Evolutionary conservation across 2,329 filamentous ascomycete genomes (phyloP).

Genomic region (Mollisiaceae sp.): DNA sequence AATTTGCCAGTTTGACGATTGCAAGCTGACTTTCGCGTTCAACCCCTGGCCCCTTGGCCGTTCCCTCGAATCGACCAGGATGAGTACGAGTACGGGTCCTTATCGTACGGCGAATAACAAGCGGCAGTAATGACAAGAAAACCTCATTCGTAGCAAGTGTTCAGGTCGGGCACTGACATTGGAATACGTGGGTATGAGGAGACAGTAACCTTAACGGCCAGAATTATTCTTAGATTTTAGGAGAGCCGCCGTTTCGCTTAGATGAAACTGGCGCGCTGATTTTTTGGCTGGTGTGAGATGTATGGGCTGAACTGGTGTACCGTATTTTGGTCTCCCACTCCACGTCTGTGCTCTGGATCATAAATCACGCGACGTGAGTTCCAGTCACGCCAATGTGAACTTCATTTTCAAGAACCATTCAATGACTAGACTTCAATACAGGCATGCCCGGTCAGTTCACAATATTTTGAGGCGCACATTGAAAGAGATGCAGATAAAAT

Average conservation of each 20-base stretch:
- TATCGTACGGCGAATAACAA: slow-evolving; percentile 18
- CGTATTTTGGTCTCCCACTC: neutral
- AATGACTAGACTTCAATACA: neutral
- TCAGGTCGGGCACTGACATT: slow-evolving; percentile 4
- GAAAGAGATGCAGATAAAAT: slow-evolving; percentile 4
- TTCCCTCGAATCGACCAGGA: slow-evolving; percentile 26
- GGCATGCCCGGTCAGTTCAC: neutral
- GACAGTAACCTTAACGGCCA: neutral
- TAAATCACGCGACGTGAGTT: neutral
- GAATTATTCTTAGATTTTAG: slow-evolving; percentile 19
- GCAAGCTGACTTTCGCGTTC: slow-evolving; percentile 34
- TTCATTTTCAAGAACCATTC: too few species aligned
- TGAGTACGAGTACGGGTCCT: slow-evolving; percentile 15
- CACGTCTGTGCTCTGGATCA: neutral
- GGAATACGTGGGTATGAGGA: slow-evolving; percentile 14
- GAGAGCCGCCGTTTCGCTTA: too few species aligned
- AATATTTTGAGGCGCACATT: neutral
- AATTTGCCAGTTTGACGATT: slow-evolving; percentile 34
- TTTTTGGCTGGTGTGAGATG: neutral
- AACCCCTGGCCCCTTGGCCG: slow-evolving; percentile 34
- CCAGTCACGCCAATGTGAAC: too few species aligned
- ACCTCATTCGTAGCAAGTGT: slow-evolving; percentile 14
- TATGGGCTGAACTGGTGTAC: slow-evolving; percentile 1
- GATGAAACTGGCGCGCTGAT: too few species aligned
- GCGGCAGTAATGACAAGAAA: slow-evolving; percentile 15